Conservation (phyloP, 768 basidiomycete species). For the Leccinum longicurvipes region DNA sequence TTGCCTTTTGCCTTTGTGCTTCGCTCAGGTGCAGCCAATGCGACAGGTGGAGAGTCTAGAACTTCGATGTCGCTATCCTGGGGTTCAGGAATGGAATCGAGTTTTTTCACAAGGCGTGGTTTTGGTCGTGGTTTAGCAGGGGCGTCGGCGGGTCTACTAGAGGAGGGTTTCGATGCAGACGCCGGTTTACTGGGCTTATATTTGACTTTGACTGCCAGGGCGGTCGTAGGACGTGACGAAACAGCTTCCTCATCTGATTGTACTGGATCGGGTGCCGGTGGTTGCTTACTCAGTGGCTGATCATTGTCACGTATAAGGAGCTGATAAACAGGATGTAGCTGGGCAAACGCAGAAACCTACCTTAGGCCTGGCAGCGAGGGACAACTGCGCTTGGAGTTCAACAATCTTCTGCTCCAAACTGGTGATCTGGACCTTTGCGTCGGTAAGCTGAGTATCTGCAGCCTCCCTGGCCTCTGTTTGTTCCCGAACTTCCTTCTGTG, state of each 20-base stretch:
- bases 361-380: constrained; percentile 34
- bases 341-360: background rate
- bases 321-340: constrained; percentile 15
- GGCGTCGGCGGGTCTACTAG: constrained; percentile 13
- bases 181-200: constrained; percentile 11
- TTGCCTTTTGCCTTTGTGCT: constrained; percentile 37
- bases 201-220: constrained; percentile 12
- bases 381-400: constrained; percentile 44
- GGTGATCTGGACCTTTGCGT: constrained; percentile 27
- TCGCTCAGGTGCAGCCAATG: constrained; percentile 19
- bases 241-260: constrained; percentile 18
- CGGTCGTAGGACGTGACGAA: constrained; percentile 16
- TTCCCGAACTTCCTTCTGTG: constrained; percentile 39
- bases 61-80: constrained; percentile 34
- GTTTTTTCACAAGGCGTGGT: constrained; percentile 14
- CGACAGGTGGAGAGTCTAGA: constrained; percentile 12
- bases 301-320: background rate
- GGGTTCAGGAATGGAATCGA: constrained; percentile 14
- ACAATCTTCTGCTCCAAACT: constrained; percentile 38
- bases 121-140: constrained; percentile 26
- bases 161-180: constrained; percentile 18
- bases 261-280: constrained; percentile 2
- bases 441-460: constrained; percentile 32
- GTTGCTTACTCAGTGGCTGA: constrained; percentile 15
- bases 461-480: constrained; percentile 37